A percentile compares a stretch with the other conserved stretches of the same genome.
phyloP scores from a whole-genome alignment of 2,329 filamentous ascomycete genomes.

The Colletotrichum spaethianum region DNA sequence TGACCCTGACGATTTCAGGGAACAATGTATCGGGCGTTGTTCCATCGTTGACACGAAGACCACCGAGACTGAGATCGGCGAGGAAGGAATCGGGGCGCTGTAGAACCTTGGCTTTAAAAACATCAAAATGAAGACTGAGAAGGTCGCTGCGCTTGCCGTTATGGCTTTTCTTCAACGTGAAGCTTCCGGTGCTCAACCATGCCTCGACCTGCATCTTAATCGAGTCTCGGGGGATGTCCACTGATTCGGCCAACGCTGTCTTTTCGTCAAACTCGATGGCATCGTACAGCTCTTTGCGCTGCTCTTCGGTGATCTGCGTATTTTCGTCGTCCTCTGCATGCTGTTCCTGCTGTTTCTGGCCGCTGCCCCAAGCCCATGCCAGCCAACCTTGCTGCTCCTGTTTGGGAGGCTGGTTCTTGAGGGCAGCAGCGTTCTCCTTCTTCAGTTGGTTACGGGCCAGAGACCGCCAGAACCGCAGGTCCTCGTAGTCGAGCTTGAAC shows the following conservation, averaged over 20 bases:
- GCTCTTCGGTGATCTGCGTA: slow-evolving; percentile 92
- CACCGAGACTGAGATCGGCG: slow-evolving; percentile 90
- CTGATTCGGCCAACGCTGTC: slow-evolving; percentile 85
- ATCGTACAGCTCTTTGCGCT: slow-evolving; percentile 95
- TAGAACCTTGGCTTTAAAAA: slow-evolving; percentile 90
- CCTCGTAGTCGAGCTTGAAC: slow-evolving; percentile 91
- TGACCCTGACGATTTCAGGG: slow-evolving; percentile 95
- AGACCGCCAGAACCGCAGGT: slow-evolving; percentile 97
- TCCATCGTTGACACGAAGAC: slow-evolving; percentile 94
- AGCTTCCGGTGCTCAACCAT: slow-evolving; percentile 94
- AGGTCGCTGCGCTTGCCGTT: slow-evolving; percentile 85
- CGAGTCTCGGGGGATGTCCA: slow-evolving; percentile 91
- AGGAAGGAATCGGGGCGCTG: slow-evolving; percentile 93
- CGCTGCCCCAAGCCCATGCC: slow-evolving; percentile 84
- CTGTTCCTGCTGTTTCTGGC: slow-evolving; percentile 74
- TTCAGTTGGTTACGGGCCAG: slow-evolving; percentile 93
- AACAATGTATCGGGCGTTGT: slow-evolving; percentile 93
- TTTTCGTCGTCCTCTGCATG: slow-evolving; percentile 79
- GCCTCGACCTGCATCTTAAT: slow-evolving; percentile 94
- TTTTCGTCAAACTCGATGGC: slow-evolving; percentile 99
- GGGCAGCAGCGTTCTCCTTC: slow-evolving; percentile 93
- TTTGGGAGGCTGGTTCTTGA: slow-evolving; percentile 71
- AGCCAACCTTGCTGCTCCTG: slow-evolving; percentile 88
- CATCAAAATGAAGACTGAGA: slow-evolving; percentile 92
- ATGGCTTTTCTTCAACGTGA: slow-evolving; percentile 89